Evolutionary conservation across 2,329 filamentous ascomycete genomes (phyloP).

Genomic region (Laburnicola sp.): DNA sequence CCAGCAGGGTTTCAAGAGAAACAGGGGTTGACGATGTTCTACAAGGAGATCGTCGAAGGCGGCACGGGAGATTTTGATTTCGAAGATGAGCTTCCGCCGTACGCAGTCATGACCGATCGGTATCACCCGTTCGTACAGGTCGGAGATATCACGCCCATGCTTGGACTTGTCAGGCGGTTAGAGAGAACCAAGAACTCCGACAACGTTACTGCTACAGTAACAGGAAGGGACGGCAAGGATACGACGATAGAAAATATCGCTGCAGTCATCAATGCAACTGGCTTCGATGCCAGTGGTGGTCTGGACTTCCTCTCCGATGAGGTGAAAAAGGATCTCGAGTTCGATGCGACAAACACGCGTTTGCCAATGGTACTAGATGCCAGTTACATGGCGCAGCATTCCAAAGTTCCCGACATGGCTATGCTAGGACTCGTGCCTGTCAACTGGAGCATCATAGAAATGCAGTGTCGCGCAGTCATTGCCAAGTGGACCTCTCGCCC

Average conservation of each 20-base stretch:
- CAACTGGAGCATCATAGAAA: conserved; percentile 82
- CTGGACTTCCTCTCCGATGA: conserved; percentile 64
- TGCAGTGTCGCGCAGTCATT: conserved; percentile 72
- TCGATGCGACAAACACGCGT: conserved; percentile 56
- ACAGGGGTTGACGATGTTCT: not conserved
- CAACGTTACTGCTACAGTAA: conserved; percentile 1
- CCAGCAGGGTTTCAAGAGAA: conserved; percentile 1
- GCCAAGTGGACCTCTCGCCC: conserved; percentile 25
- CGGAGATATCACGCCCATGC: conserved; percentile 44
- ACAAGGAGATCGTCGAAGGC: conserved; percentile 8
- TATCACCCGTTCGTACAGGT: conserved; percentile 73
- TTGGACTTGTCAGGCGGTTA: conserved; percentile 27
- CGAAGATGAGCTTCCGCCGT: conserved; percentile 56
- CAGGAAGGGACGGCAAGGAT: not conserved
- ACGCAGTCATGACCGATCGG: conserved; percentile 67
- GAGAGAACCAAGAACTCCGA: not conserved
- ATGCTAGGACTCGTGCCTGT: conserved; percentile 78
- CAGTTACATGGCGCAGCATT: conserved; percentile 48
- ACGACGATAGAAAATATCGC: conserved; percentile 58
- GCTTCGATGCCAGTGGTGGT: conserved; percentile 64
- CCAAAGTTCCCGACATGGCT: conserved; percentile 65
- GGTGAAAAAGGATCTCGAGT: conserved; percentile 59
- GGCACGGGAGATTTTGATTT: not conserved
- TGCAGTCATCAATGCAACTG: conserved; percentile 71
- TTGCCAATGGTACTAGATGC: conserved; percentile 50